phyloP scores from a whole-genome alignment of 75 land plant genomes.

The Sequoia sempervirens region DNA sequence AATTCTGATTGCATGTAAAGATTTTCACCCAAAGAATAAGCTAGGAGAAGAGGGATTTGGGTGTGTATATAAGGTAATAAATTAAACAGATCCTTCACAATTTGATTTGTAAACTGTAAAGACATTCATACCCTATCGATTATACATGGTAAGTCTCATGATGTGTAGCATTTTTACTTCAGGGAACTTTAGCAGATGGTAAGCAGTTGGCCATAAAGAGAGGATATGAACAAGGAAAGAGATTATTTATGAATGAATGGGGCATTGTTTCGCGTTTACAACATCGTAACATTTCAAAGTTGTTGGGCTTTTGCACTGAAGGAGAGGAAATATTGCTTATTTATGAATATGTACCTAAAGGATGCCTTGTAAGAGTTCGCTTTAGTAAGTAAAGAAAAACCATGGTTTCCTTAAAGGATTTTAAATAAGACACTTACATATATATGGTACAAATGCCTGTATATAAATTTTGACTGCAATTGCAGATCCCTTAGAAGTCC shows the following conservation, averaged over 20 bases:
- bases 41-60: background rate
- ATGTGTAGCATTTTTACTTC: background rate
- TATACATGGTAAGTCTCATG: background rate
- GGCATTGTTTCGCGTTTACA: background rate
- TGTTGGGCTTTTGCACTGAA: background rate
- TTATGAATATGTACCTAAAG: background rate
- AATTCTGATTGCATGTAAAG: too few relatives aligned
- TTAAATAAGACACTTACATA: background rate
- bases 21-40: background rate
- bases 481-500: background rate
- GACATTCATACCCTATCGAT: background rate
- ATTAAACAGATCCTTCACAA: too few relatives aligned
- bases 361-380: background rate
- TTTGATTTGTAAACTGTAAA: background rate
- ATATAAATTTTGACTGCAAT: background rate
- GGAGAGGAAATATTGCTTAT: background rate
- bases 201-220: background rate
- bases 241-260: background rate
- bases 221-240: background rate
- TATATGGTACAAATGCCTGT: background rate
- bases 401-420: background rate
- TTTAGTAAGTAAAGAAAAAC: background rate
- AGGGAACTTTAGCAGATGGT: background rate
- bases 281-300: background rate
- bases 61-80: background rate